A percentile compares a stretch with the other conserved stretches of the same genome.
phyloP scores from a whole-genome alignment of 345 rosid species.

The Dipteronia dyeriana region DNA sequence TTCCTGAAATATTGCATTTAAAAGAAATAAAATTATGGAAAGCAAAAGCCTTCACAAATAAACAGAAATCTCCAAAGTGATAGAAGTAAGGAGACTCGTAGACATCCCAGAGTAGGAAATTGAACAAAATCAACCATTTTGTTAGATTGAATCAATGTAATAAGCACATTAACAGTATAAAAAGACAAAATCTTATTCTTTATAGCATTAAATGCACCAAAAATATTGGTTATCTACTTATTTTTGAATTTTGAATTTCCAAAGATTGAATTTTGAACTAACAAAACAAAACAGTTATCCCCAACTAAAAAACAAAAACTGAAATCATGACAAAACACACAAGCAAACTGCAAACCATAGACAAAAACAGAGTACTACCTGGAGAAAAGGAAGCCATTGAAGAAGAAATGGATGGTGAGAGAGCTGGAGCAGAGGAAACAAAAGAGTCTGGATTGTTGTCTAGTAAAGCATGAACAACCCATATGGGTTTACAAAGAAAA shows the following conservation, averaged over 20 bases:
- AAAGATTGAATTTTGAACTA: too few species aligned
- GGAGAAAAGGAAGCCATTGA: constrained; percentile 62
- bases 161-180: not conserved
- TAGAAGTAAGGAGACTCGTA: not conserved
- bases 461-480: constrained; percentile 40
- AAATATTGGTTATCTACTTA: not conserved
- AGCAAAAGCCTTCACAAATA: constrained; percentile 7
- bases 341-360: not conserved
- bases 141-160: not conserved
- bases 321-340: not conserved
- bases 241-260: not conserved
- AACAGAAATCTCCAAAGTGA: constrained; percentile 10
- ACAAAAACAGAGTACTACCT: constrained; percentile 33
- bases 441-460: constrained; percentile 22
- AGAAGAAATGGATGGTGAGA: constrained; percentile 39
- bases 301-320: constrained; percentile 21
- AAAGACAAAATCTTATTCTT: not conserved
- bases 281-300: not conserved
- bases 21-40: constrained; percentile 8
- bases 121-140: not conserved
- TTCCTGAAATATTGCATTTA: constrained; percentile 37
- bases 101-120: not conserved
- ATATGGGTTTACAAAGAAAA: constrained; percentile 43
- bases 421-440: constrained; percentile 32
- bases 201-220: constrained; percentile 28